phyloP scores from a whole-genome alignment of 2,329 filamentous ascomycete species.

The Cladosporium sp. region DNA sequence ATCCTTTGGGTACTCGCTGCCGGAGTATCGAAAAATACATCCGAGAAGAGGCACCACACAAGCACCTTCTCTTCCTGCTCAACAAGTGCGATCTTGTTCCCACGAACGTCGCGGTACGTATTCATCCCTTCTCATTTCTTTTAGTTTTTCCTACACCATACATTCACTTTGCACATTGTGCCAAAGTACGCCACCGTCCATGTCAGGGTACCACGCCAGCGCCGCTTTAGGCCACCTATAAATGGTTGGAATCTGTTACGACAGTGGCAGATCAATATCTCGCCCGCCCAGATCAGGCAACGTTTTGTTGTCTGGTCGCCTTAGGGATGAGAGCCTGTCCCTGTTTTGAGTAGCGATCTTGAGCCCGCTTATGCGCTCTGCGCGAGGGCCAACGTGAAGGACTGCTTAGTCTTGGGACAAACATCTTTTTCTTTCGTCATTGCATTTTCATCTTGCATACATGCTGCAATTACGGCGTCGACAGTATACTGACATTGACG shows the following conservation, averaged over 20 bases:
- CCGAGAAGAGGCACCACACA: conserved; percentile 87
- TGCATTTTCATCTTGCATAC: not conserved
- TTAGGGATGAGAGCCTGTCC: conserved; percentile 67
- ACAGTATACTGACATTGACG: conserved; percentile 13
- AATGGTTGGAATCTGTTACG: conserved; percentile 96
- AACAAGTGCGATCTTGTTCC: conserved; percentile 95
- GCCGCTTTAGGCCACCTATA: conserved; percentile 47
- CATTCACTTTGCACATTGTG: conserved; percentile 23
- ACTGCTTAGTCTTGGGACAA: conserved; percentile 99
- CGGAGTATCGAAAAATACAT: conserved; percentile 91
- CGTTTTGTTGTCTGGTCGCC: conserved; percentile 82
- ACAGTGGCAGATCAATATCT: conserved; percentile 90
- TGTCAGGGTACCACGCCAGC: conserved; percentile 75
- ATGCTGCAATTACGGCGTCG: not conserved
- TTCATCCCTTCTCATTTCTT: conserved; percentile 10
- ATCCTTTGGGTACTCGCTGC: conserved; percentile 87
- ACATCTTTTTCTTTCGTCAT: conserved; percentile 51
- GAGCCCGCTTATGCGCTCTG: conserved; percentile 50
- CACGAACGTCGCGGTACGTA: conserved; percentile 89
- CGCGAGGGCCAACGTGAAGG: conserved; percentile 77
- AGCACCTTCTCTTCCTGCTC: conserved; percentile 84
- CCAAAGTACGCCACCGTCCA: conserved; percentile 68
- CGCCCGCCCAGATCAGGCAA: conserved; percentile 66
- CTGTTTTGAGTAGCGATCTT: conserved; percentile 97
- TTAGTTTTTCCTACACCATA: conserved; percentile 16